Evolutionary conservation across 805 yeast species (phyloP).

Genomic region (Ogataea allantospora): DNA sequence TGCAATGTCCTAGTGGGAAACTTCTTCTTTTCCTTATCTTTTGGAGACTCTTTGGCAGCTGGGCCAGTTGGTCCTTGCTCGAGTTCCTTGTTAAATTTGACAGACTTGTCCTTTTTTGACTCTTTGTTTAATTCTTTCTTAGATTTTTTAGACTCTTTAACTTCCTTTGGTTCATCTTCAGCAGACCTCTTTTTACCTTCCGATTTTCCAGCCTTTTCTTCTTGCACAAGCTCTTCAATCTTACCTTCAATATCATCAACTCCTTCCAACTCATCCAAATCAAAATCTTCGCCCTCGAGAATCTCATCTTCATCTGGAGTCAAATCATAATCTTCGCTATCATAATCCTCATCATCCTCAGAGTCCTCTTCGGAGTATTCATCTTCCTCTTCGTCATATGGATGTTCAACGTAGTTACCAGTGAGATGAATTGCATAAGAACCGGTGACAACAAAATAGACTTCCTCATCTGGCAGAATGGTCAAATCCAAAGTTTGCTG

Average conservation of each 20-base stretch:
- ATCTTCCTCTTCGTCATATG: conserved; percentile 69
- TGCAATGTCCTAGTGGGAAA: conserved; percentile 75
- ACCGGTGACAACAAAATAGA: conserved; percentile 92
- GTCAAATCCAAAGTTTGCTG: conserved; percentile 92
- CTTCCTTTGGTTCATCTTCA: conserved; percentile 32
- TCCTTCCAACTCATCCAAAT: conserved; percentile 62
- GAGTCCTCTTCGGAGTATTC: conserved; percentile 48
- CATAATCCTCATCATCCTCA: conserved; percentile 43
- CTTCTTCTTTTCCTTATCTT: conserved; percentile 41
- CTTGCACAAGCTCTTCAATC: conserved; percentile 71
- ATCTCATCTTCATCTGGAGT: conserved; percentile 78
- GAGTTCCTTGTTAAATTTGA: conserved; percentile 83
- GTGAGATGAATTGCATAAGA: conserved; percentile 88
- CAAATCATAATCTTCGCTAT: conserved; percentile 59
- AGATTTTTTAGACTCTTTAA: conserved; percentile 23
- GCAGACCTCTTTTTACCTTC: conserved; percentile 30
- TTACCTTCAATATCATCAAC: conserved; percentile 69
- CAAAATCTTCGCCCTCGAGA: conserved; percentile 47
- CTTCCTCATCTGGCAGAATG: conserved; percentile 90
- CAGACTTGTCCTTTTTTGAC: conserved; percentile 58
- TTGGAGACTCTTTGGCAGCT: conserved; percentile 31
- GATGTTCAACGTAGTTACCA: conserved; percentile 96
- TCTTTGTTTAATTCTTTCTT: conserved; percentile 31
- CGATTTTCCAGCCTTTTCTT: conserved; percentile 25
- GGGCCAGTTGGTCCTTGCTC: conserved; percentile 87